Conservation (phyloP, 805 yeast genomes). For the Saturnispora gosingensis region DNA sequence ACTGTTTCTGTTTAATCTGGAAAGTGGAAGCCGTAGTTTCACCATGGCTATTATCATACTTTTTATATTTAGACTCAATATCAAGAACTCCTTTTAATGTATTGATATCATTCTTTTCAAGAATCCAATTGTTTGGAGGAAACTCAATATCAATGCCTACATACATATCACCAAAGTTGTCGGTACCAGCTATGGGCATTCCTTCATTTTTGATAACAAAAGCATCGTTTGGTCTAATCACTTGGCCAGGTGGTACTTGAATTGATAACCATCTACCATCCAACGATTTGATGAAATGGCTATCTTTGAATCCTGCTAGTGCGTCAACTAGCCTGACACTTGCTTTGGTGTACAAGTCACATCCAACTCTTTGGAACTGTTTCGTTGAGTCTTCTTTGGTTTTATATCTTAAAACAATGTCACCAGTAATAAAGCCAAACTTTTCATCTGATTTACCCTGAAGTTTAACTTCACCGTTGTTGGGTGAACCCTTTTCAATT, state of each 20-base stretch:
- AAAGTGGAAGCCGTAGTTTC: slow-evolving; percentile 19
- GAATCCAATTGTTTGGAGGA: slow-evolving; percentile 79
- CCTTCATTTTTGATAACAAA: slow-evolving; percentile 66
- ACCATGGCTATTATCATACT: slow-evolving; percentile 15
- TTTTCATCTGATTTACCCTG: slow-evolving; percentile 70
- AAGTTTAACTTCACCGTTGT: slow-evolving; percentile 52
- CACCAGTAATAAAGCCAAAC: slow-evolving; percentile 67
- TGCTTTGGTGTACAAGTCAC: slow-evolving; percentile 55
- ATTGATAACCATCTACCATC: slow-evolving; percentile 70
- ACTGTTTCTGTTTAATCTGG: slow-evolving; percentile 16
- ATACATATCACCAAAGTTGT: slow-evolving; percentile 55
- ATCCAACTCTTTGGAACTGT: slow-evolving; percentile 37
- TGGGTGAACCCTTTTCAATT: slow-evolving; percentile 60
- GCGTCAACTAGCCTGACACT: slow-evolving; percentile 69
- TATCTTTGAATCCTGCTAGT: slow-evolving; percentile 66
- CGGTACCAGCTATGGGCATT: slow-evolving; percentile 51
- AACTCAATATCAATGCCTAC: slow-evolving; percentile 65
- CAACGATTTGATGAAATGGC: slow-evolving; percentile 56
- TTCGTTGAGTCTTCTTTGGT: slow-evolving; percentile 33
- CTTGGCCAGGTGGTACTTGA: slow-evolving; percentile 67
- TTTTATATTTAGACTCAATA: slow-evolving; percentile 15
- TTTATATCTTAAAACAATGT: slow-evolving; percentile 55
- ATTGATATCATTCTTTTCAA: slow-evolving; percentile 56
- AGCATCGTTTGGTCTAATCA: slow-evolving; percentile 66
- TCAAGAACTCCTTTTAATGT: slow-evolving; percentile 43